A percentile compares a stretch with the other conserved stretches of the same genome.
Evolutionary conservation across 805 yeast species (phyloP).

Genomic region (Diddensiella transvaalensis): DNA sequence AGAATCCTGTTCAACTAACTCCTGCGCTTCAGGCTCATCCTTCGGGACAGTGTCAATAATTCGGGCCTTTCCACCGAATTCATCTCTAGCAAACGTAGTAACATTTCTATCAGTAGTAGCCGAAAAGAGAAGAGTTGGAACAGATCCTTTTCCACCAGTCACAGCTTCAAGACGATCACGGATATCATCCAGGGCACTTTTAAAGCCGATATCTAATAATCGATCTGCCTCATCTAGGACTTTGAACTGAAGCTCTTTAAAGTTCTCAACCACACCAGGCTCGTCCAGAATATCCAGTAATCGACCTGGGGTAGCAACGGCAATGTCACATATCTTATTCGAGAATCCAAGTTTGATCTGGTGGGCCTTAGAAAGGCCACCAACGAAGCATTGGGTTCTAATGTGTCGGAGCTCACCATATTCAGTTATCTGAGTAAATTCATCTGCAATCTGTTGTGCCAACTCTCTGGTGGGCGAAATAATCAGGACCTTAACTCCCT

Average conservation of each 20-base stretch:
- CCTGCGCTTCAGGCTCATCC: conserved; percentile 74
- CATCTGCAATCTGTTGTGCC: conserved; percentile 75
- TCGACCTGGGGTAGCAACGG: conserved; percentile 90
- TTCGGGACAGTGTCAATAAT: conserved; percentile 68
- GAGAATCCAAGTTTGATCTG: conserved; percentile 38
- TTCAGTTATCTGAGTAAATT: conserved; percentile 47
- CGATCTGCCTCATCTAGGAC: conserved; percentile 93
- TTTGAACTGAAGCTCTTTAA: conserved; percentile 55
- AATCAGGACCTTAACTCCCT: conserved; percentile 57
- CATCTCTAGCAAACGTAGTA: conserved; percentile 56
- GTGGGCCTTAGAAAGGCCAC: conserved; percentile 51
- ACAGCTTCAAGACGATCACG: conserved; percentile 43
- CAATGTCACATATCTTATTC: conserved; percentile 43
- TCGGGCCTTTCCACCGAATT: conserved; percentile 33
- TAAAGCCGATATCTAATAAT: conserved; percentile 76
- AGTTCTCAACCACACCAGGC: conserved; percentile 41
- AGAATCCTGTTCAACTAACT: conserved; percentile 66
- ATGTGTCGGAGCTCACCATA: conserved; percentile 33
- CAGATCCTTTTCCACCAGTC: conserved; percentile 26
- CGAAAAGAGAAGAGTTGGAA: conserved; percentile 72
- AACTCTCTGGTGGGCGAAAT: conserved; percentile 90
- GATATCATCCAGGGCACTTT: conserved; percentile 57
- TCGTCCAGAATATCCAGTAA: conserved; percentile 56
- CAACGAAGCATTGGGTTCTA: conserved; percentile 56
- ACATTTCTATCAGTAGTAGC: conserved; percentile 81